Evolutionary conservation across 2,329 filamentous ascomycete species (phyloP), one percentile per base, ranked within the genome.

Genomic region (Fusarium tuaranense): DNA sequence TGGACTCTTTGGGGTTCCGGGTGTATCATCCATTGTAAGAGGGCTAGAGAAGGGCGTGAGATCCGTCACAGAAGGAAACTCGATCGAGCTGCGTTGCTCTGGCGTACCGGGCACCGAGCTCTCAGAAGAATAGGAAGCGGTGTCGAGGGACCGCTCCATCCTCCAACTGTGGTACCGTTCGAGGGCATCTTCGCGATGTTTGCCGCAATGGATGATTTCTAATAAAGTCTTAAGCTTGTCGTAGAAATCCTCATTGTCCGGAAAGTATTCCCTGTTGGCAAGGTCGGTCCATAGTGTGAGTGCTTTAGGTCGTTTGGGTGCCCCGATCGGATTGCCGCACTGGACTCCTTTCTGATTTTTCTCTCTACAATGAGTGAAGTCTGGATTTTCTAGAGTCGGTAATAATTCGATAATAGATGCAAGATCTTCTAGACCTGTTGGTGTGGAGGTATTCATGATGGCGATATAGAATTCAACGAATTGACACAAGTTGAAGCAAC

Each of bases 31-130:
- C 30, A 38, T 44, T 1, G 57, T 13, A 14, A 63, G 59, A 41
- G 62, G 72, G 12, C 68, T 72, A 4, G 72, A 68, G 30, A 63
- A 51, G 20, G 65, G 71, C 12, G 68, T 69, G 5, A 13, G 16
- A 5, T 74, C 39, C 18, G 12, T 55, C 13, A 12, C 38, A 12
- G 20, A 14, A 20, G 68, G 48, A 30, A 48, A 53, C 7, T 74
- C 71, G n/a, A 72, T 62, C 9, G 63, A 20, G n/a, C 55, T 63
- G 18, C 61, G 30, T 44, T 34, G 12, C 5, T 65, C 36, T 44
- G 71, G 71, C 10, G 68, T 74, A 9, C 25, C 36, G 3, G 61
- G 63, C 18, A 53, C 36, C 10, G 64, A 72, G 5, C 32, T 20
- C 27, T 63, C 71, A 8, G 39, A 38, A 7, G 38, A 51, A n/a